Evolutionary conservation across 1,139 yeast genomes (phyloP).

Genomic region (Magnusiomyces tetraspermus): DNA sequence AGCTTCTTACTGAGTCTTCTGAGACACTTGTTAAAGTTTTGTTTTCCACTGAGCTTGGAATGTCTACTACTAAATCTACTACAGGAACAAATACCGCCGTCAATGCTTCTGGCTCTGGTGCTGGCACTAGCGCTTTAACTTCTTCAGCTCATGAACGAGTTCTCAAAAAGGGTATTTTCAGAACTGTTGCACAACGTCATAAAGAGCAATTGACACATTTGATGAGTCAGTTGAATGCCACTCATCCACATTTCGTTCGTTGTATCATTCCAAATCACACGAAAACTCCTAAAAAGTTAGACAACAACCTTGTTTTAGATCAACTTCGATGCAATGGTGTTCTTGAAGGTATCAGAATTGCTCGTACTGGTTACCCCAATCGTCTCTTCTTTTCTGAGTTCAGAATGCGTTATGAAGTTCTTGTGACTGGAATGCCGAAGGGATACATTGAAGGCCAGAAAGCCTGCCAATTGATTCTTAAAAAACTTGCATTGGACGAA

Average conservation of each 20-base stretch:
- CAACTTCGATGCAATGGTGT: constrained; percentile 97
- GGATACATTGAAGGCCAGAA: constrained; percentile 41
- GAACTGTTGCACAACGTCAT: constrained; percentile 70
- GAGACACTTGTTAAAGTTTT: constrained; percentile 44
- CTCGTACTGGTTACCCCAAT: constrained; percentile 95
- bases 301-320: constrained; percentile 67
- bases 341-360: constrained; percentile 92
- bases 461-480: constrained; percentile 59
- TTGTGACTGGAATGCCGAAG: constrained; percentile 39
- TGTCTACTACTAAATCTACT: constrained; percentile 14
- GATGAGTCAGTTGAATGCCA: constrained; percentile 63
- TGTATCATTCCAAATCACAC: constrained; percentile 85
- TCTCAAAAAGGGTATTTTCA: constrained; percentile 41
- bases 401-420: constrained; percentile 59
- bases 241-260: constrained; percentile 95
- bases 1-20: constrained; percentile 46
- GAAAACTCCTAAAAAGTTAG: constrained; percentile 63
- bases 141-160: constrained; percentile 12
- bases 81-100: constrained; percentile 18
- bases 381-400: constrained; percentile 79
- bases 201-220: constrained; percentile 71
- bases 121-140: constrained; percentile 3
- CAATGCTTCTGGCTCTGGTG: constrained; percentile 8
- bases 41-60: constrained; percentile 29
- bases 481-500: constrained; percentile 50